A percentile compares a stretch with the other conserved stretches of the same genome.
These are phyloP conservation scores for Deakozyma indianensis DNA, from an alignment of 805 yeast genomes.

Conservation along the genomic window DNA sequence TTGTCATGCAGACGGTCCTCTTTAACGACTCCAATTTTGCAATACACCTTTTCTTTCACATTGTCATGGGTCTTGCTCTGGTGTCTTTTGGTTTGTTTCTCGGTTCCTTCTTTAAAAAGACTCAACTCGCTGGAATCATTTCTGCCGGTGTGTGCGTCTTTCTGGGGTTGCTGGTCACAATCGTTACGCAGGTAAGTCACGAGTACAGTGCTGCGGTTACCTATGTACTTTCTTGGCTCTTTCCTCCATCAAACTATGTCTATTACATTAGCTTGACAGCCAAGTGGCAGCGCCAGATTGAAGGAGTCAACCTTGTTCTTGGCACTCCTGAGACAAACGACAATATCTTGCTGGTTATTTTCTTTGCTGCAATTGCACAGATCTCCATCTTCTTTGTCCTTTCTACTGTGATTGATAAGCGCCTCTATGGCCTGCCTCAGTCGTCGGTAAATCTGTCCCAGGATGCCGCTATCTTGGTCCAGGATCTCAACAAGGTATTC, in stretches of 20 bases:
- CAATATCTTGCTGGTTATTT: constrained; percentile 8
- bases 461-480: constrained; percentile 11
- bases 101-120: constrained; percentile 17
- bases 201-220: constrained; percentile 14
- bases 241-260: constrained; percentile 23
- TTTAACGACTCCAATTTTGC: constrained; percentile 14
- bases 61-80: constrained; percentile 19
- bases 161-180: constrained; percentile 19
- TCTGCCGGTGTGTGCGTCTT: constrained; percentile 19
- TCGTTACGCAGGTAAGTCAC: constrained; percentile 15
- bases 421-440: not conserved
- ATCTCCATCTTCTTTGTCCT: constrained; percentile 16
- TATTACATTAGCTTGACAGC: constrained; percentile 20
- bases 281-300: constrained; percentile 15
- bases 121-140: constrained; percentile 22
- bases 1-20: constrained; percentile 12
- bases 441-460: constrained; percentile 10
- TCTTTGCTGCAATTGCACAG: constrained; percentile 21
- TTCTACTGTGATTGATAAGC: constrained; percentile 9
- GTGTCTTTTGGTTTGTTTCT: constrained; percentile 19
- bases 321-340: constrained; percentile 15
- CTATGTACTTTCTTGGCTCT: constrained; percentile 17
- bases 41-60: constrained; percentile 18
- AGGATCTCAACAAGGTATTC: constrained; percentile 15
- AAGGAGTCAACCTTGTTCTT: constrained; percentile 13